phyloP scores from a whole-genome alignment of 306 rosid species.

The Calophaca sinica region DNA sequence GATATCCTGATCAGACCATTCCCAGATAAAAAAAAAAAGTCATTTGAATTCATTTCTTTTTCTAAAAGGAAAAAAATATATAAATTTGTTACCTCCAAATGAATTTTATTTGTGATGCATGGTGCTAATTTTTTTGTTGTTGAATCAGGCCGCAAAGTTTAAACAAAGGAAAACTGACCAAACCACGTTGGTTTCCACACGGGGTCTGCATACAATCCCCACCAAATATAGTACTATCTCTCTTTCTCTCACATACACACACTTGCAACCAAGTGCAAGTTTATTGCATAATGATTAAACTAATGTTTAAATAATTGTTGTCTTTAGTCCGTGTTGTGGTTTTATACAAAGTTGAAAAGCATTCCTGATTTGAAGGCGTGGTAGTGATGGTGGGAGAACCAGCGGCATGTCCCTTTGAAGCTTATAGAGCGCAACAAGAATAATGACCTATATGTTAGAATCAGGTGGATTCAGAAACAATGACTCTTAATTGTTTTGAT shows the following conservation, averaged over 20 bases:
- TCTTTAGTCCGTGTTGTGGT: slow-evolving; percentile 26
- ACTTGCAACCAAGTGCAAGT: slow-evolving; percentile 39
- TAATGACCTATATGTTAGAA: slow-evolving; percentile 35
- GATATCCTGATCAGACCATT: no score
- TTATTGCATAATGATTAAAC: slow-evolving; percentile 37
- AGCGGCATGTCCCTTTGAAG: slow-evolving; percentile 56
- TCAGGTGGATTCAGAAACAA: no score
- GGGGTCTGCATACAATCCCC: slow-evolving; percentile 31
- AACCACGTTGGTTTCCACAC: slow-evolving; percentile 62
- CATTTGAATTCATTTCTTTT: slow-evolving; percentile 8
- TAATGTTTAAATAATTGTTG: slow-evolving; percentile 37
- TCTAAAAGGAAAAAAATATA: not conserved
- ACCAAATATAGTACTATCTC: slow-evolving; percentile 1
- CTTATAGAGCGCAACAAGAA: slow-evolving; percentile 7
- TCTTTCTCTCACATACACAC: slow-evolving; percentile 34
- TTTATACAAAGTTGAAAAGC: slow-evolving; percentile 43
- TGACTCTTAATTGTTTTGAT: no score
- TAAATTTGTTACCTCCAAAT: slow-evolving; percentile 28
- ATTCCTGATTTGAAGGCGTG: slow-evolving; percentile 58
- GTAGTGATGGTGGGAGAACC: slow-evolving; percentile 52
- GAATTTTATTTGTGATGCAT: slow-evolving; percentile 42
- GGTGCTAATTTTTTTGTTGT: no score
- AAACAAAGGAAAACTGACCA: slow-evolving; percentile 50
- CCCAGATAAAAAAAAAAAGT: no score
- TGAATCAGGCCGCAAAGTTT: slow-evolving; percentile 40